Conservation (phyloP, 768 basidiomycete species). For the Kwoniella bestiolae region DNA sequence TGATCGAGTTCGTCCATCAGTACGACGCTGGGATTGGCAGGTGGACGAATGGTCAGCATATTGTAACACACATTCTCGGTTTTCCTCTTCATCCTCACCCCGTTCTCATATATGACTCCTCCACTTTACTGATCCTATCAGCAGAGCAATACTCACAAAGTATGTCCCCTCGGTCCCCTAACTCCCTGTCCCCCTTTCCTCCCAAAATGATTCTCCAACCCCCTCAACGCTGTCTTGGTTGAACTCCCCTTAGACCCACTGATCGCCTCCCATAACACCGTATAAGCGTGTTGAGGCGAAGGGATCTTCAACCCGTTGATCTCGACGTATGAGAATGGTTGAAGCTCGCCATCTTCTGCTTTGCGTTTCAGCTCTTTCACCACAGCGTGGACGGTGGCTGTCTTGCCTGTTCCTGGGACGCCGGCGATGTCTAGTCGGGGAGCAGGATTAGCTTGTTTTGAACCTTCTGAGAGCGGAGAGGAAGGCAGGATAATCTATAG, state of each 20-base stretch:
- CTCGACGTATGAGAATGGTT: conserved; percentile 94
- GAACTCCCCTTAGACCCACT: conserved; percentile 72
- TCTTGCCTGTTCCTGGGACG: conserved; percentile 90
- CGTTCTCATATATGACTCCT: not conserved
- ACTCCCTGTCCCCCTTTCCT: conserved; percentile 59
- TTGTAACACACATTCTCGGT: too few relatives aligned
- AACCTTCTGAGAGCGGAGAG: too few relatives aligned
- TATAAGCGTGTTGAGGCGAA: conserved; percentile 90
- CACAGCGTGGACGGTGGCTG: conserved; percentile 93
- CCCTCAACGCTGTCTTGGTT: conserved; percentile 80
- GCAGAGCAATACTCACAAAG: conserved; percentile 67
- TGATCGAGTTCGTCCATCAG: conserved; percentile 99
- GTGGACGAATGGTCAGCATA: too few relatives aligned
- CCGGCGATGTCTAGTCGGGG: conserved; percentile 98
- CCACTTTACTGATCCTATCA: too few relatives aligned
- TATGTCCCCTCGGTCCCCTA: conserved; percentile 75
- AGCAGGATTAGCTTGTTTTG: too few relatives aligned
- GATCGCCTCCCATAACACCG: conserved; percentile 89
- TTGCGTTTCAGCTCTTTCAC: conserved; percentile 86
- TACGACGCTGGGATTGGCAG: conserved; percentile 91
- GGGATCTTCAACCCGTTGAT: conserved; percentile 95
- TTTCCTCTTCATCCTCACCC: not conserved
- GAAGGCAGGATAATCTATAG: too few relatives aligned
- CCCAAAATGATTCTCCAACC: conserved; percentile 77
- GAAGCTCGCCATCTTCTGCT: conserved; percentile 82